A percentile compares a stretch with the other conserved stretches of the same genome.
phyloP scores from a whole-genome alignment of 371 early-diverging fungal species.

The Mortierella sp. region DNA sequence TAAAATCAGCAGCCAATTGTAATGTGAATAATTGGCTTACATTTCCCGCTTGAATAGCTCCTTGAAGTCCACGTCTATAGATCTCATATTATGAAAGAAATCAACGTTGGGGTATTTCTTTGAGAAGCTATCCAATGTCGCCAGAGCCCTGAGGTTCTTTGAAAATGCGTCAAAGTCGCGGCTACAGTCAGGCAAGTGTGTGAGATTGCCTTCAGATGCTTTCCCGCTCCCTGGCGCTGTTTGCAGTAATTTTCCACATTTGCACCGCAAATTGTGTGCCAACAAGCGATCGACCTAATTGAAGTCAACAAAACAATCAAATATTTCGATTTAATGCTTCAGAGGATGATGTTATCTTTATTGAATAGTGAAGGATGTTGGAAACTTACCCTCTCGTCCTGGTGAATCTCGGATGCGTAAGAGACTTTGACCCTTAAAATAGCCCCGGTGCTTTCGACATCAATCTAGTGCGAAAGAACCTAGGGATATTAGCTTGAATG shows the following conservation, averaged over 20 bases:
- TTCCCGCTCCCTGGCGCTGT: slow-evolving; percentile 18
- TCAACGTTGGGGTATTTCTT: slow-evolving; percentile 64
- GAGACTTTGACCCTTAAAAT: slow-evolving; percentile 66
- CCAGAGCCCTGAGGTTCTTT: slow-evolving; percentile 65
- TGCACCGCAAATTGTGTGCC: slow-evolving; percentile 61
- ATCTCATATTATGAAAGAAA: slow-evolving; percentile 64
- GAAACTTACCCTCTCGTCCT: slow-evolving; percentile 62
- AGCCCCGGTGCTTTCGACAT: slow-evolving; percentile 65
- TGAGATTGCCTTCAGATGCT: slow-evolving; percentile 20
- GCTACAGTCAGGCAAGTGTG: slow-evolving; percentile 49
- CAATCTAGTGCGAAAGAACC: slow-evolving; percentile 57
- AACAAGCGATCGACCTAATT: slow-evolving; percentile 64
- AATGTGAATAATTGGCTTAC: slow-evolving; percentile 44
- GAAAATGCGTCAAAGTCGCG: slow-evolving; percentile 61
- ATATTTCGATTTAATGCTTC: background rate
- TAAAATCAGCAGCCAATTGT: background rate
- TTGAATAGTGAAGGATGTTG: background rate
- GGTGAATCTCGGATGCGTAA: slow-evolving; percentile 66
- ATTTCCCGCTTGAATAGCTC: slow-evolving; percentile 58
- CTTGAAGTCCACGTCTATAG: slow-evolving; percentile 60
- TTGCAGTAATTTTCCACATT: slow-evolving; percentile 45
- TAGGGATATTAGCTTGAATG: background rate
- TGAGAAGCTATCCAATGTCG: slow-evolving; percentile 65
- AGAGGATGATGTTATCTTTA: background rate
- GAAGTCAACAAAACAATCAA: background rate